Base-by-base conservation (phyloP, 768 basidiomycete genomes). In the Macrolepiota dolichaula region DNA sequence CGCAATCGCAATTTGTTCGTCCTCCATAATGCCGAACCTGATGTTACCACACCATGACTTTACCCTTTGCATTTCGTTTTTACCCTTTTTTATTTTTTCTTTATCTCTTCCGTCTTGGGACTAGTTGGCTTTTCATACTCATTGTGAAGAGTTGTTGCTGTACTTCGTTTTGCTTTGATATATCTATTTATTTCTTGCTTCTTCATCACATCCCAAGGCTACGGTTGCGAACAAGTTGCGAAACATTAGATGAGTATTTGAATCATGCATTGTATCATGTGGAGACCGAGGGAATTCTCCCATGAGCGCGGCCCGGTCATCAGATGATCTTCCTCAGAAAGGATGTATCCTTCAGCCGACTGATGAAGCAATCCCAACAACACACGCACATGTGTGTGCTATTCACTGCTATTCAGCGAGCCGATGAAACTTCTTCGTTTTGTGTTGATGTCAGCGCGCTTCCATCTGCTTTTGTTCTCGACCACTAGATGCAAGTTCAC, bases 101-200 rank as follows among this genome's bases (percentile, higher is more conserved):
- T 59, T 59, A 51, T 59, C 38, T 15, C 12, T 51, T 51, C 57
- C 49, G 17, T 27, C 1, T 42, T 59, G 57, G 57, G 57, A 59
- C 57, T 57, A 59, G 50, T 42, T 51, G 37, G 27, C 25, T 19
- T 15, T 51, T 40, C 12, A 27, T 13, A 2, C 4, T 27, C 40
- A n/a, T 12, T 9, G 40, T 42, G 22, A n/a, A 12, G 6, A 54
- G 19, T 40, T 17, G 49, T 51, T 40, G 55, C 32, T 57, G 36
- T 29, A 37, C 35, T 17, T 29, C 47, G 25, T 36, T 25, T 58
- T 58, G 57, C 57, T 58, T 50, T 49, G 57, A 51, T 59, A 51
- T 59, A 59, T 24, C 22, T 59, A 51, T 51, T 40, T 59, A 59
- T 59, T 40, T 50, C 0, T 50, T 13, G n/a, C 37, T 37, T 22